phyloP scores from a whole-genome alignment of 441 rosid species.

The Francoa sonchifolia region DNA sequence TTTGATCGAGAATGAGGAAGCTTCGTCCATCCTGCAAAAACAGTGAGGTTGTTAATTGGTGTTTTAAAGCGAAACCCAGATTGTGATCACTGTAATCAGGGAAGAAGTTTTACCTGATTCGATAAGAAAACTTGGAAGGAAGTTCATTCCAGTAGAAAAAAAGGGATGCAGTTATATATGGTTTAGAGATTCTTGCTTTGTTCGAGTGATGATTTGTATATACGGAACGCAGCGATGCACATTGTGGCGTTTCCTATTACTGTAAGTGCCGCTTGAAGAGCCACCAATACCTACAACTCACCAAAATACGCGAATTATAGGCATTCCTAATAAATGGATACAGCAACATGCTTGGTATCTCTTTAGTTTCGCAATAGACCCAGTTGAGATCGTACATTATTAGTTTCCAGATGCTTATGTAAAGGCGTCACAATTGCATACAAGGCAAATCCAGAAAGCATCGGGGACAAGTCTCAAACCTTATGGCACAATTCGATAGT shows the following conservation, averaged over 20 bases:
- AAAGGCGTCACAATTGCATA: background rate
- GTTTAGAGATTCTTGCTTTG: slow-evolving; percentile 29
- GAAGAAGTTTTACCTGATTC: slow-evolving; percentile 7
- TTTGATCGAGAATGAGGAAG: too few species aligned
- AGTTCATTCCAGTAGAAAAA: background rate
- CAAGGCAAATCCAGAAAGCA: background rate
- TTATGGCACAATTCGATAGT: too few species aligned
- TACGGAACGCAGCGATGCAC: slow-evolving; percentile 73
- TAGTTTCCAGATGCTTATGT: background rate
- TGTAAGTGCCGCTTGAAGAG: slow-evolving; percentile 75
- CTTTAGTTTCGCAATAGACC: too few species aligned
- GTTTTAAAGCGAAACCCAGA: background rate
- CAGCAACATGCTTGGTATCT: too few species aligned
- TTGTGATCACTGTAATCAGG: too few species aligned
- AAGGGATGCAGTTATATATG: background rate
- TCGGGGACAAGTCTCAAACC: too few species aligned
- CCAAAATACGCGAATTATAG: background rate
- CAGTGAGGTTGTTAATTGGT: background rate
- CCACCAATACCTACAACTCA: slow-evolving; percentile 49
- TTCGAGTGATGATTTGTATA: slow-evolving; percentile 39
- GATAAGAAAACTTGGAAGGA: background rate
- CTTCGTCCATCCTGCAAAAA: background rate
- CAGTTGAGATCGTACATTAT: background rate
- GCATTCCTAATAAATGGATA: background rate
- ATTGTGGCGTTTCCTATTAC: slow-evolving; percentile 65